Base-by-base conservation (phyloP, 2,329 filamentous ascomycete species). In the Colletotrichum gloeosporioides region DNA sequence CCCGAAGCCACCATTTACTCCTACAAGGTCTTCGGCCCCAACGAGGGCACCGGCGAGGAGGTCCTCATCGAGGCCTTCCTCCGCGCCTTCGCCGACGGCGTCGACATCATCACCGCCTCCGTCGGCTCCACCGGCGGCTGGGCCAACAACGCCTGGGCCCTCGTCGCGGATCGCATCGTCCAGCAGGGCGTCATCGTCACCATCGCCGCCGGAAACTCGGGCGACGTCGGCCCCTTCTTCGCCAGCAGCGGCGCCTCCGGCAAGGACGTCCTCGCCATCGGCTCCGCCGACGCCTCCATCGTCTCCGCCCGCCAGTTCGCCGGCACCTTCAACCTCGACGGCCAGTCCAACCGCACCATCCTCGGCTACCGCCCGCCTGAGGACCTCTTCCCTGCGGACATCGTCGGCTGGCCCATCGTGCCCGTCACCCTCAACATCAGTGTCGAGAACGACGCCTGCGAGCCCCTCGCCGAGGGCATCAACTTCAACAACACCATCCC, bases 121-220 rank as follows among this genome's bases (percentile, higher is more conserved):
- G 73, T 77, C 29, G 73, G 73, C 25, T 66, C 55, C 12, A 69
- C 53, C 31, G 76, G 76, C 39, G 76, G 73, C 69, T 87, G 85
- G 78, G 79, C 79, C 25, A 82, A 86, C 44, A 86, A 87, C 44
- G 85, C 86, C 9, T 88, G 84, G 87, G 86, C 86, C 3, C 78
- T 85, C 2, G 80, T 88, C 4, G 84, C 86, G 10, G 85, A 82
- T 31, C 83, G 85, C 7, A 82, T 88, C 53, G 86, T 87, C 27
- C 79, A 82, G 22, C 76, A 81, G 71, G 80, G 82, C 25, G 80
- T 82, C 6, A 77, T 82, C 10, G 79, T 82, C 2, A 76, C 69
- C 39, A 76, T 77, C 39, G 76, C 76, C 61, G 76, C 76, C 27
- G 76, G 73, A 0, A 77, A 77, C 53, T 72, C 66, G 13, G 76